These are phyloP conservation scores for Coleophoma eucalyptorum DNA, from an alignment of 2,329 filamentous ascomycete species.

Conservation along the genomic window DNA sequence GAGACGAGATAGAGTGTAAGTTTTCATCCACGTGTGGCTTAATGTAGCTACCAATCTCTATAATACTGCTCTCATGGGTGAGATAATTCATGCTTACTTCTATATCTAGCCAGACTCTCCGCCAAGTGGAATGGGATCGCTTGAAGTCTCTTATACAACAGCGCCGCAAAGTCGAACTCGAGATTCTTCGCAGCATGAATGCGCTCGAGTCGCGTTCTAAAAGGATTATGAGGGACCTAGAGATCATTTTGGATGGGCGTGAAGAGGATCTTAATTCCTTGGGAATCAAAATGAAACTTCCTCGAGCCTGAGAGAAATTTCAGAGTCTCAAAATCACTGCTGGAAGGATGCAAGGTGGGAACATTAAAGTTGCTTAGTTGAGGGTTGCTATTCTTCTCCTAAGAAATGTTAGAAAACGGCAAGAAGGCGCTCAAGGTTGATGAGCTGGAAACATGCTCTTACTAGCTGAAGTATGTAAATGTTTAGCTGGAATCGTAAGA, in stretches of 20 bases:
- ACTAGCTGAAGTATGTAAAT: no score
- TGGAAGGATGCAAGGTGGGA: no score
- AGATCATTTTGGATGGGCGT: slow-evolving; percentile 18
- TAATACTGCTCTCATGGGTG: no score
- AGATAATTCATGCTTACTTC: background rate
- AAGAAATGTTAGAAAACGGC: no score
- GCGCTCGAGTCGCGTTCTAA: slow-evolving; percentile 16
- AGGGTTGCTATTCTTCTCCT: no score
- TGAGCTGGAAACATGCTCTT: no score
- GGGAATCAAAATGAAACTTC: background rate
- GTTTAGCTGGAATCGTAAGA: no score
- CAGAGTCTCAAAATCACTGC: background rate
- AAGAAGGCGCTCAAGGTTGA: no score
- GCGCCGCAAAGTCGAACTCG: slow-evolving; percentile 19
- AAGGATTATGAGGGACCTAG: slow-evolving; percentile 20
- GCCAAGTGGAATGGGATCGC: slow-evolving; percentile 15
- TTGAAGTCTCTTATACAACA: slow-evolving; percentile 22
- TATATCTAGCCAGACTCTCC: slow-evolving; percentile 14
- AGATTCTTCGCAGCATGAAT: slow-evolving; percentile 22
- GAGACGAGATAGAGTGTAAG: slow-evolving; percentile 22
- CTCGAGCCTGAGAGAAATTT: no score
- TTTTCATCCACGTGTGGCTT: background rate
- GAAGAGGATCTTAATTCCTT: slow-evolving; percentile 13
- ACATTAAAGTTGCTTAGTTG: no score
- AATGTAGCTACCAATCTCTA: no score